Evolutionary conservation across 345 rosid species (phyloP), one percentile per base, ranked within the genome.

Genomic region (Eutrema yunnanense): DNA sequence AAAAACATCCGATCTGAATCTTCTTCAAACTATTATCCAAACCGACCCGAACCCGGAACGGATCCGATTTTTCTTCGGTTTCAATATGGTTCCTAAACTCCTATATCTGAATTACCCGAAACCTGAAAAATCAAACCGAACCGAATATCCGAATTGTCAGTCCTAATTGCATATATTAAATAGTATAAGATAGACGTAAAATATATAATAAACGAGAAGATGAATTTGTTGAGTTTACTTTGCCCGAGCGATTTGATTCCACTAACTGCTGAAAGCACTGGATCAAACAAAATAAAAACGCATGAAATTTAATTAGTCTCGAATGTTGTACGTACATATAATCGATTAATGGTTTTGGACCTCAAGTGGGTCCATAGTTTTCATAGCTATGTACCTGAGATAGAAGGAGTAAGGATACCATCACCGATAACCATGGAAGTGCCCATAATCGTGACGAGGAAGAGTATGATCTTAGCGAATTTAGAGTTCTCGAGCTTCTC

Each of bases 361-460:
- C 36, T 70, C 48, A 67, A 10, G 40, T 36, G 6, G 13, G 33
- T 65, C 8, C 30, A 33, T 26, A n/a, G 49, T 5, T 57, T 56
- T 57, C 5, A 16, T 38, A 22, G 7, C 26, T 37, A 41, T 27
- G 7, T 46, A 89, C 96, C 92, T 69, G 92, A 90, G 55, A 92
- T 90, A 51, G 81, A 78, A 8, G 97, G 96, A 52, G 96, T 88
- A 43, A 93, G 90, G 53, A 93, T 67, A 0, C 97, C 96, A 50
- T 93, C 98, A 2, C 96, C 97, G 2, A 86, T 87, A 29, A 88
- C 89, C 93, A 93, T 88, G 30, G 93, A 86, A 62, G 97, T 88
- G 4, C 90, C 97, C 8, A 87, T 84, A 43, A 90, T 85, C 7
- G 96, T 86, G 41, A 90, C 75, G 1, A 86, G 65, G 78, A 93